Percentiles rank a stretch among this genome's conserved stretches.
These are phyloP conservation scores for Wickerhamiella occidentalis DNA, from an alignment of 805 yeast genomes.

Conservation along the genomic window DNA sequence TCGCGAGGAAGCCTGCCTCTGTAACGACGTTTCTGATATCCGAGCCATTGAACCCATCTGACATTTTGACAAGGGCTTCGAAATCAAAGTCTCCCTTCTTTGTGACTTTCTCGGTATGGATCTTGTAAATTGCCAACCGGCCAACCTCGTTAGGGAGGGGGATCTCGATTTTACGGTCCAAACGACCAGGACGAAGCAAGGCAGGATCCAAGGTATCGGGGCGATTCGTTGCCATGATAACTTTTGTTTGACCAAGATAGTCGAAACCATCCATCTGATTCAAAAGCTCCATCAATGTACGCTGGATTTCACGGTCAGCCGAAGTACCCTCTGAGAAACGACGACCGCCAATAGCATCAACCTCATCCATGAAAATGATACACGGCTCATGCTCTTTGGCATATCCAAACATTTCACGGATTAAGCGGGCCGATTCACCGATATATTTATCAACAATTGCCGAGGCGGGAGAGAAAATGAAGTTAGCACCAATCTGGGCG, in stretches of 20 bases:
- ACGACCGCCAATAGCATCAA: slow-evolving; percentile 98
- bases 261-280: slow-evolving; percentile 99
- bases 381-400: slow-evolving; percentile 98
- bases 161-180: slow-evolving; percentile 92
- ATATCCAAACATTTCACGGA: slow-evolving; percentile 95
- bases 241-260: slow-evolving; percentile 89
- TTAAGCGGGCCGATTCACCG: slow-evolving; percentile 93
- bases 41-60: slow-evolving; percentile 98
- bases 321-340: slow-evolving; percentile 96
- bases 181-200: slow-evolving; percentile 89
- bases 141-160: slow-evolving; percentile 95
- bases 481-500: slow-evolving; percentile 95
- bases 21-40: slow-evolving; percentile 93
- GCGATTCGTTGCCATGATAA: slow-evolving; percentile 98
- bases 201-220: slow-evolving; percentile 98
- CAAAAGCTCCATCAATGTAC: slow-evolving; percentile 91
- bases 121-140: slow-evolving; percentile 83
- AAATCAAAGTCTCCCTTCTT: slow-evolving; percentile 94
- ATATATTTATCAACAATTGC: slow-evolving; percentile 96
- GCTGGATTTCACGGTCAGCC: slow-evolving; percentile 96
- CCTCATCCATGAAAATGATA: slow-evolving; percentile 96
- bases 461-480: slow-evolving; percentile 95
- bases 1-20: slow-evolving; percentile 98
- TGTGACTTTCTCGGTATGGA: slow-evolving; percentile 72
- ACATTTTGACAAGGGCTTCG: slow-evolving; percentile 95